Evolutionary conservation across 2,329 filamentous ascomycete genomes (phyloP).

Genomic region (Stagonosporopsis rhizophila): DNA sequence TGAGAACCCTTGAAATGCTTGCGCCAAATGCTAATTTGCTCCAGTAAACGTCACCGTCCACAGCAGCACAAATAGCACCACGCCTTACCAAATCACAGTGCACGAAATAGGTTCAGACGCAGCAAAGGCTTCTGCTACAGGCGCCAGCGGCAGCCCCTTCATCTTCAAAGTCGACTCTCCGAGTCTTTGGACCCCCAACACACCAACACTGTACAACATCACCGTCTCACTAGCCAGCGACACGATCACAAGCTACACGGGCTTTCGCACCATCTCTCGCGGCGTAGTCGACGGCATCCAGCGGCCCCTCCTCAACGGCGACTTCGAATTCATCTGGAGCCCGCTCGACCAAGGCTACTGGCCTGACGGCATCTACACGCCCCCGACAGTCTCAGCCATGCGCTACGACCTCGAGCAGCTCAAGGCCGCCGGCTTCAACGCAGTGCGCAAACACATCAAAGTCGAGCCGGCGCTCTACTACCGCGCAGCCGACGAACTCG

Average conservation of each 20-base stretch:
- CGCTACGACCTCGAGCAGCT: slow-evolving; percentile 68
- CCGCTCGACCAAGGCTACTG: slow-evolving; percentile 75
- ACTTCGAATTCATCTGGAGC: slow-evolving; percentile 72
- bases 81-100: slow-evolving; percentile 50
- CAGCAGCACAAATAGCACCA: slow-evolving; percentile 50
- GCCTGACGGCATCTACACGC: slow-evolving; percentile 72
- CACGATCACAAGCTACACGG: slow-evolving; percentile 68
- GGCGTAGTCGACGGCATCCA: slow-evolving; percentile 65
- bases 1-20: not conserved
- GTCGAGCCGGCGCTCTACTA: slow-evolving; percentile 73
- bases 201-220: slow-evolving; percentile 70
- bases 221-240: slow-evolving; percentile 63
- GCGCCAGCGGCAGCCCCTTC: slow-evolving; percentile 59
- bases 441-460: slow-evolving; percentile 76
- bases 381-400: slow-evolving; percentile 73
- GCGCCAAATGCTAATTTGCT: slow-evolving; percentile 19
- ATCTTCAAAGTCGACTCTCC: slow-evolving; percentile 63
- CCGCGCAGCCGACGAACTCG: slow-evolving; percentile 70
- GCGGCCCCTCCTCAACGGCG: slow-evolving; percentile 71
- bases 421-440: slow-evolving; percentile 73
- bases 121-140: slow-evolving; percentile 55
- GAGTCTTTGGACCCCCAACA: slow-evolving; percentile 69
- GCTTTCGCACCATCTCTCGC: slow-evolving; percentile 69
- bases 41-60: slow-evolving; percentile 65
- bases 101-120: slow-evolving; percentile 46